phyloP scores from a whole-genome alignment of 139 green algal species.

The Chlorella sp. region DNA sequence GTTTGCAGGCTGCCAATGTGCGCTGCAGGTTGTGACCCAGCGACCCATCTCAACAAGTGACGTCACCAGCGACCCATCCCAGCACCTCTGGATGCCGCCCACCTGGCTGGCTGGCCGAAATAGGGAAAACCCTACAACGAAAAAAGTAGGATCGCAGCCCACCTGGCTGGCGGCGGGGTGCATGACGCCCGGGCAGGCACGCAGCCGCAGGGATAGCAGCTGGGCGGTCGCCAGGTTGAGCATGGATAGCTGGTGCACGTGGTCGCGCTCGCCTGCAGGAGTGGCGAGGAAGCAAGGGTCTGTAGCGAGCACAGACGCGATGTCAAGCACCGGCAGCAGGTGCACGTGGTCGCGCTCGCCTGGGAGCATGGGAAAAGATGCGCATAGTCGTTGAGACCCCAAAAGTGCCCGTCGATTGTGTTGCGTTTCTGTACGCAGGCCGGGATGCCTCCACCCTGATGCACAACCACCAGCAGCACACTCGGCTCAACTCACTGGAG shows the following conservation, averaged over 20 bases:
- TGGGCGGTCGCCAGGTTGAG: slow-evolving; percentile 1
- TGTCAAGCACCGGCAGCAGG: not conserved
- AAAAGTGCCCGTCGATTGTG: too few relatives aligned
- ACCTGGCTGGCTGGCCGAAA: too few relatives aligned
- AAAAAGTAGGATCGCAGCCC: too few relatives aligned
- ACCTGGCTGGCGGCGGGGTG: not conserved
- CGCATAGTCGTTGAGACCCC: too few relatives aligned
- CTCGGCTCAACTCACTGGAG: not conserved
- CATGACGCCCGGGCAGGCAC: slow-evolving; percentile 13
- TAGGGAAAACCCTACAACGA: too few relatives aligned
- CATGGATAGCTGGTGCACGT: slow-evolving; percentile 26
- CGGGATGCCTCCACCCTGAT: not conserved
- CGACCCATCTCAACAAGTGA: too few relatives aligned
- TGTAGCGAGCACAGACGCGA: too few relatives aligned
- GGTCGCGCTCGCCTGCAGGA: not conserved
- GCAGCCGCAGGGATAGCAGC: slow-evolving; percentile 21
- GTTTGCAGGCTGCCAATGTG: too few relatives aligned
- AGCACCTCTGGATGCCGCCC: too few relatives aligned
- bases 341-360: not conserved
- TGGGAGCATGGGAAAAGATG: not conserved
- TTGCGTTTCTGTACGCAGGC: not conserved
- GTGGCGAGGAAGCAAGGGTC: too few relatives aligned
- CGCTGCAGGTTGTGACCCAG: too few relatives aligned
- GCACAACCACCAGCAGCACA: not conserved
- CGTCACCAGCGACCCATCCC: too few relatives aligned